Conservation (phyloP, 83 land plant species). For the Isoetes engelmannii region DNA sequence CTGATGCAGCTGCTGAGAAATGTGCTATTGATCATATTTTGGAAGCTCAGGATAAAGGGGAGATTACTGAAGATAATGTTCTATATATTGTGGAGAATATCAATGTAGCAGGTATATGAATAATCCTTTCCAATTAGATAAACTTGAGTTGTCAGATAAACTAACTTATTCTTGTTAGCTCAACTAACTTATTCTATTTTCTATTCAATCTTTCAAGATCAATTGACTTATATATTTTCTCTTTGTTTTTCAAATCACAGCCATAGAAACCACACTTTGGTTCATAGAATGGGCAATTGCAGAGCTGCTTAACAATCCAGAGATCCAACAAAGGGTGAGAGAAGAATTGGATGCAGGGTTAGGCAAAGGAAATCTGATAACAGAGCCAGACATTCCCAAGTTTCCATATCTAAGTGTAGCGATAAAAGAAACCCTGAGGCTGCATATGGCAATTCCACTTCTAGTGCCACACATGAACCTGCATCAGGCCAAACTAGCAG, state of each 20-base stretch:
- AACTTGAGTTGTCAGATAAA: no score
- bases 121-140: neutral
- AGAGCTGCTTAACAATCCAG: conserved; percentile 68
- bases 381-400: conserved; percentile 50
- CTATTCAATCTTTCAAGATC: no score
- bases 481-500: conserved; percentile 62
- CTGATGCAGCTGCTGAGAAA: conserved; percentile 6
- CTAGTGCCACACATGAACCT: conserved; percentile 93
- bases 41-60: conserved; percentile 17
- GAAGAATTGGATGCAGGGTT: conserved; percentile 52
- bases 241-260: conserved; percentile 18
- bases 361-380: conserved; percentile 47
- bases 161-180: no score
- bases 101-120: conserved; percentile 12
- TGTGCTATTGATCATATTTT: conserved; percentile 15
- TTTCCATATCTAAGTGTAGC: conserved; percentile 71
- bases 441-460: conserved; percentile 76
- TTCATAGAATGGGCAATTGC: conserved; percentile 68
- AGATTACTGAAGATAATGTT: conserved; percentile 21
- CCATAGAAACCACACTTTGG: conserved; percentile 66
- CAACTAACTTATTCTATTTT: no score
- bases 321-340: conserved; percentile 48
- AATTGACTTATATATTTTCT: no score
- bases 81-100: conserved; percentile 21
- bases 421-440: conserved; percentile 66